These are phyloP conservation scores for Ophiostoma perfectum DNA, from an alignment of 2,329 filamentous ascomycete genomes.

Conservation along the genomic window DNA sequence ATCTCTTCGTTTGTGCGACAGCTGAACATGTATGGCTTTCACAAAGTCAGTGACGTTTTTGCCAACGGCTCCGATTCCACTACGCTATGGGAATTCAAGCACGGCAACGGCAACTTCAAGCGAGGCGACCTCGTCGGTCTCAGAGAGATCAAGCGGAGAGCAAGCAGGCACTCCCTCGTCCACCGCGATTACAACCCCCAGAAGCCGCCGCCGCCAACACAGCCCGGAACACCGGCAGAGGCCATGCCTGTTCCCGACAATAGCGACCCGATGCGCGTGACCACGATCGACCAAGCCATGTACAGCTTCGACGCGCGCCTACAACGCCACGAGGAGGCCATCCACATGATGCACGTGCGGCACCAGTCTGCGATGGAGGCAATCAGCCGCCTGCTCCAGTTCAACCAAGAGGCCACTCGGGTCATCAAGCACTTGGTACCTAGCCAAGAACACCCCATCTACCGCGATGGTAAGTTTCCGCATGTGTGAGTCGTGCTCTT, in stretches of 20 bases:
- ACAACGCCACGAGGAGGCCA: slow-evolving; percentile 75
- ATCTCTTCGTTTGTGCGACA: slow-evolving; percentile 98
- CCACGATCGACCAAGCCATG: slow-evolving; percentile 74
- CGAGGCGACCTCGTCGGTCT: slow-evolving; percentile 85
- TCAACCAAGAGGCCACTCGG: slow-evolving; percentile 78
- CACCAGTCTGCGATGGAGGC: slow-evolving; percentile 79
- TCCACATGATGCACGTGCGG: slow-evolving; percentile 71
- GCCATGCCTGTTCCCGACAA: slow-evolving; percentile 66
- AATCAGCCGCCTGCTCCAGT: slow-evolving; percentile 63
- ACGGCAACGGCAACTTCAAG: slow-evolving; percentile 95
- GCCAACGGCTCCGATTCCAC: slow-evolving; percentile 91
- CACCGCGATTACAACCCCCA: slow-evolving; percentile 82
- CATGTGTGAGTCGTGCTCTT: too few species aligned
- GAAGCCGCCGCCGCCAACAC: slow-evolving; percentile 67
- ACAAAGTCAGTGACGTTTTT: slow-evolving; percentile 99
- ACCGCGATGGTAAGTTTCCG: slow-evolving; percentile 70
- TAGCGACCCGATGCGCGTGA: slow-evolving; percentile 61
- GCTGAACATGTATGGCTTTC: slow-evolving; percentile 99
- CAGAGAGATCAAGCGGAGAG: slow-evolving; percentile 90
- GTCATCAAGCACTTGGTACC: slow-evolving; percentile 69
- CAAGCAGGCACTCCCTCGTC: slow-evolving; percentile 83
- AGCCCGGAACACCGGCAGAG: slow-evolving; percentile 80
- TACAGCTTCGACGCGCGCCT: slow-evolving; percentile 75
- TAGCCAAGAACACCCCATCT: slow-evolving; percentile 67
- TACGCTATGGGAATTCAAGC: slow-evolving; percentile 97